A percentile compares a stretch with the other conserved stretches of the same genome.
Conservation (phyloP, 352 stramenopile species). For the Phytophthora pinifolia region DNA sequence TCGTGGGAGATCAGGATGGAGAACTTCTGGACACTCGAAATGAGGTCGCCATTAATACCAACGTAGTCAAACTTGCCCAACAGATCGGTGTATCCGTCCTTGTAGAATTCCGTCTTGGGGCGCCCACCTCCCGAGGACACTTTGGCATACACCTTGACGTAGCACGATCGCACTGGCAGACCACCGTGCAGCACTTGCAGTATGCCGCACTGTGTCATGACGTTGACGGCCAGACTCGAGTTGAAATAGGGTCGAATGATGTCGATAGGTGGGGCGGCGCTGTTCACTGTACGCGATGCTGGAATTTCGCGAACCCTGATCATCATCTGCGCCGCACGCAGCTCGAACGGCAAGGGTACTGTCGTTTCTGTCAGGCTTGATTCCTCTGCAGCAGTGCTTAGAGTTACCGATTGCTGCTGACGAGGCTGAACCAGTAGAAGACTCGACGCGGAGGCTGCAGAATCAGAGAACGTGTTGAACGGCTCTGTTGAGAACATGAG, state of each 20-base stretch:
- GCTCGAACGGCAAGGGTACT: conserved; percentile 32
- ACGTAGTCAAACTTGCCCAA: conserved; percentile 75
- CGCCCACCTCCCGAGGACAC: conserved; percentile 12
- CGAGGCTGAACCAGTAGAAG: conserved; percentile 52
- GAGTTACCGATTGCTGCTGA: conserved; percentile 28
- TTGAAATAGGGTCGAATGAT: conserved; percentile 56
- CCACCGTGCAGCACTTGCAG: conserved; percentile 51
- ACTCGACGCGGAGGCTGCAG: conserved; percentile 35
- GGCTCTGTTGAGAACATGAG: conserved; percentile 67
- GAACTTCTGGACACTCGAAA: conserved; percentile 81
- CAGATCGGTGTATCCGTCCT: conserved; percentile 83
- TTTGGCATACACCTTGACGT: conserved; percentile 74
- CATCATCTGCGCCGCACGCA: conserved; percentile 47
- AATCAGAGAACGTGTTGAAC: conserved; percentile 50
- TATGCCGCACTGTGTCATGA: conserved; percentile 49
- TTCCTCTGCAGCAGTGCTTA: conserved; percentile 14
- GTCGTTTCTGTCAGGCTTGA: conserved; percentile 12
- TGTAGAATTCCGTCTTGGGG: conserved; percentile 60
- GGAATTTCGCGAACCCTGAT: conserved; percentile 38
- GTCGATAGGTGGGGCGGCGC: conserved; percentile 31
- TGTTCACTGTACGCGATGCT: conserved; percentile 26
- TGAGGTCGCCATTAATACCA: conserved; percentile 72
- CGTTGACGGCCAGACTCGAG: conserved; percentile 39
- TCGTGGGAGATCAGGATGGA: conserved; percentile 53
- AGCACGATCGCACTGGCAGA: conserved; percentile 47